Base-by-base conservation (phyloP, 2,329 filamentous ascomycete species). In the Sporothrix pallida region DNA sequence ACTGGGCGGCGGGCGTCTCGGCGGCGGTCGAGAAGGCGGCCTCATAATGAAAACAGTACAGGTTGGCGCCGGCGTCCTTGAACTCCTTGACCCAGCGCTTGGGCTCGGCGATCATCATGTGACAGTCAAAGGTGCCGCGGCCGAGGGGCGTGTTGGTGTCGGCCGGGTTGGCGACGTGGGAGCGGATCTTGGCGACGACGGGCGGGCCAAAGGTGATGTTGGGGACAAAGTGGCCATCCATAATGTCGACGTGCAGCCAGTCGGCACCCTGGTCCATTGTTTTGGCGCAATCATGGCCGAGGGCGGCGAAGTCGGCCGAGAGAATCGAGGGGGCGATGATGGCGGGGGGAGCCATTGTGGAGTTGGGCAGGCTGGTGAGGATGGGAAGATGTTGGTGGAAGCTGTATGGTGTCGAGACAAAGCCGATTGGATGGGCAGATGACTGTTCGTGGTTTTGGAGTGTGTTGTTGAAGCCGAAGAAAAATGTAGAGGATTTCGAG, bases 41-140 rank as follows among this genome's bases (percentile, higher is more conserved):
- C 85, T 99, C 96, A 84, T 98, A 98, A 87, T 99, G 96, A 87
- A 99, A 99, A 87, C 96, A 98, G 87, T 99, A 99, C n/a, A 99
- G 88, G 83, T 99, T 94, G 83, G 95, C 98, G 72, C 96, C 96
- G 75, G 94, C 96, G 71, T 92, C 91, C 82, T 96, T 90, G 86
- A 99, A 98, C 76, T 97, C 93, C 80, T 93, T 93, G 79, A 98
- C 95, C 96, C 96, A 99, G 87, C 94, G 95, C 87, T 98, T 97
- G 78, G 96, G 96, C 95, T 99, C 95, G 79, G 94, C 91, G 81
- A 99, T 97, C 96, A 99, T 99, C 96, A 99, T 98, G 84, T 99
- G 96, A 87, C 96, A 99, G 84, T 99, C 96, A 82, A 99, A 99
- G 15, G 95, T 98, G 75, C 96, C 96, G 78, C 91, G 92, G 71